Base-by-base conservation (phyloP, 345 rosid genomes). In the Aquilaria malaccensis region DNA sequence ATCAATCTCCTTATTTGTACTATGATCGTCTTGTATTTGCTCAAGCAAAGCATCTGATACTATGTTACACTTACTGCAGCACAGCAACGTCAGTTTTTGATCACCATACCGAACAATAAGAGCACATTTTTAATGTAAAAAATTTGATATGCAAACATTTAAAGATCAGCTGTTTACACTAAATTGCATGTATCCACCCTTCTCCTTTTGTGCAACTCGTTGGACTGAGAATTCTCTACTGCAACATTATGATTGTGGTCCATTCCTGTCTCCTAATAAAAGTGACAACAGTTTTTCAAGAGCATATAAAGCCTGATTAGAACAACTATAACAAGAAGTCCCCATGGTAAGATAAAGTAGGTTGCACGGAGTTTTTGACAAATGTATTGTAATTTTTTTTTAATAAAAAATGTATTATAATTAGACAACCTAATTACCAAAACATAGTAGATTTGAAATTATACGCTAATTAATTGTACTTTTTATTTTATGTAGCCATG, bases 121-220 rank as follows among this genome's bases (percentile, higher is more conserved):
- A 22, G 22, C 22, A 22, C 5, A 37, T 4, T 37, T 9, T 37
- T 37, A 37, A 37, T 37, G 4, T 37, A 37, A 4, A 37, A 3
- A 59, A 33, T 55, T n/a, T 52, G 30, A 14, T 32, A 2, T 46
- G 49, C 54, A 61, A 30, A 55, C 56, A 4, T 9, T 37, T 37
- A 37, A 52, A 50, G 30, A 33, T 14, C 43, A 33, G 47, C 50
- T 69, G 47, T 68, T 71, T 81, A 91, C 89, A 59, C 72, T 69
- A 61, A 62, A 61, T 70, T 64, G 66, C 65, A 22, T 56, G 45
- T 59, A 31, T 70, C 56, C 55, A 67, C 56, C 61, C 76, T 70
- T 85, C 77, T 80, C 66, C 75, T 79, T 70, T 84, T 88, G 48
- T 13, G 30, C 66, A 71, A 74, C 74, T 66, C 71, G 70, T 57